Percentiles rank a stretch among this genome's conserved stretches.
phyloP scores from a whole-genome alignment of 2,329 filamentous ascomycete species.

The Colletotrichum karsti region DNA sequence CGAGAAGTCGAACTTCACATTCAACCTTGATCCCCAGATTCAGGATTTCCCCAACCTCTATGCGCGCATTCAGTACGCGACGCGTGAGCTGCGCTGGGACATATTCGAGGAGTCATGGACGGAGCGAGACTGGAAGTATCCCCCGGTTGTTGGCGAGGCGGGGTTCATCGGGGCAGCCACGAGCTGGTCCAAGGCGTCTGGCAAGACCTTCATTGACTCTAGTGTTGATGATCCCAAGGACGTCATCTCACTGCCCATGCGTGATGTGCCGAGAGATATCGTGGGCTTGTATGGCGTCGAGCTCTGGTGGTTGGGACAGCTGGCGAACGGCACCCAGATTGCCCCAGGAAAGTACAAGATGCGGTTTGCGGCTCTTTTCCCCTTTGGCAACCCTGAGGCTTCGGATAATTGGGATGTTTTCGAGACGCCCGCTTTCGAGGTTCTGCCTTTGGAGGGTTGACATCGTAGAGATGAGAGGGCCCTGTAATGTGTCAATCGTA shows the following conservation, averaged over 20 bases:
- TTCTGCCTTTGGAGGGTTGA: not conserved
- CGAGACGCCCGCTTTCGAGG: slow-evolving; percentile 36
- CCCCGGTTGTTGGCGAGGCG: slow-evolving; percentile 44
- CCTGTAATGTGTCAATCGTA: not conserved
- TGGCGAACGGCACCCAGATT: slow-evolving; percentile 50
- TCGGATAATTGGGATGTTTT: slow-evolving; percentile 27
- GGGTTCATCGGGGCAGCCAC: slow-evolving; percentile 54
- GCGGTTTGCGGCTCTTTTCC: slow-evolving; percentile 21
- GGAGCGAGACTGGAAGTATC: slow-evolving; percentile 51
- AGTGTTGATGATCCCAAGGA: slow-evolving; percentile 44
- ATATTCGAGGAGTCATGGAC: slow-evolving; percentile 49
- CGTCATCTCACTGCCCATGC: slow-evolving; percentile 47
- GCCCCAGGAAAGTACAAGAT: slow-evolving; percentile 47
- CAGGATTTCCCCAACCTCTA: slow-evolving; percentile 38
- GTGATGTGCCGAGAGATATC: slow-evolving; percentile 42
- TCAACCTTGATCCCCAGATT: slow-evolving; percentile 32
- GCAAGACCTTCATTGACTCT: slow-evolving; percentile 45
- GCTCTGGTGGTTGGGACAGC: slow-evolving; percentile 52
- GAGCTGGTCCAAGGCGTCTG: slow-evolving; percentile 44
- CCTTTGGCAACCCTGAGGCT: slow-evolving; percentile 16
- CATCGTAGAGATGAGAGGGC: not conserved
- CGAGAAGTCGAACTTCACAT: slow-evolving; percentile 36
- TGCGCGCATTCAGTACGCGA: slow-evolving; percentile 32
- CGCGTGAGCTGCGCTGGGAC: slow-evolving; percentile 38
- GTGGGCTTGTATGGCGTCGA: slow-evolving; percentile 28